These are phyloP conservation scores for Pestalotiopsis sp. DNA, from an alignment of 2,329 filamentous ascomycete genomes.

Conservation along the genomic window DNA sequence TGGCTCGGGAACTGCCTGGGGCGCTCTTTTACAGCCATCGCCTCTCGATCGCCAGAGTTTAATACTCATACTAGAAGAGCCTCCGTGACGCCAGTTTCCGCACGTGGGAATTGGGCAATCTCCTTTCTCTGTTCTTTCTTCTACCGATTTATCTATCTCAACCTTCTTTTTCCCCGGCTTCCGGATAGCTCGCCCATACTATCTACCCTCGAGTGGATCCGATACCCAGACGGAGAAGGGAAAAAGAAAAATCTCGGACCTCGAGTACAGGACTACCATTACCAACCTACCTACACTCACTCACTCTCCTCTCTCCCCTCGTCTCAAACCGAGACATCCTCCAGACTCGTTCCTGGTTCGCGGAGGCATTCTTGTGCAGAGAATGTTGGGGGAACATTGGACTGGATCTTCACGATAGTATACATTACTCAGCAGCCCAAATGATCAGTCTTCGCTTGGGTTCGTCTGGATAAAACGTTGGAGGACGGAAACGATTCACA, in stretches of 20 bases:
- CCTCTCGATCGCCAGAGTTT: slow-evolving; percentile 11
- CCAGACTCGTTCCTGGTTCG: not conserved
- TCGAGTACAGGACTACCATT: not conserved
- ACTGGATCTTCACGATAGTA: not conserved
- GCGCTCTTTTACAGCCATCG: slow-evolving; percentile 6
- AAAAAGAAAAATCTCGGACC: not conserved
- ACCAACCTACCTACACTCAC: not conserved
- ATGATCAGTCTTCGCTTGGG: not conserved
- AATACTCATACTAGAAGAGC: slow-evolving; percentile 9
- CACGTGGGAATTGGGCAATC: slow-evolving; percentile 9
- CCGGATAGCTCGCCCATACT: not conserved
- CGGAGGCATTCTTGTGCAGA: not conserved
- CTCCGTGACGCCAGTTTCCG: slow-evolving; percentile 1
- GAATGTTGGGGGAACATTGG: not conserved
- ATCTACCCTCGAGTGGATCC: not conserved
- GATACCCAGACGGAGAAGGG: not conserved
- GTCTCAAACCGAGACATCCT: not conserved
- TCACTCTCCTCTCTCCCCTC: not conserved
- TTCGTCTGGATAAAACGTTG: not conserved
- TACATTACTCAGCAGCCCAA: not conserved
- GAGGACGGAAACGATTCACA: not conserved
- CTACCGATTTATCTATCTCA: not conserved
- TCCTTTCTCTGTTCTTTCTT: slow-evolving; percentile 4
- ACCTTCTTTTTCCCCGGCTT: not conserved
- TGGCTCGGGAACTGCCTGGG: slow-evolving; percentile 2